Evolutionary conservation across 1,284 basidiomycete genomes (phyloP).

Genomic region (Naganishia sp.): DNA sequence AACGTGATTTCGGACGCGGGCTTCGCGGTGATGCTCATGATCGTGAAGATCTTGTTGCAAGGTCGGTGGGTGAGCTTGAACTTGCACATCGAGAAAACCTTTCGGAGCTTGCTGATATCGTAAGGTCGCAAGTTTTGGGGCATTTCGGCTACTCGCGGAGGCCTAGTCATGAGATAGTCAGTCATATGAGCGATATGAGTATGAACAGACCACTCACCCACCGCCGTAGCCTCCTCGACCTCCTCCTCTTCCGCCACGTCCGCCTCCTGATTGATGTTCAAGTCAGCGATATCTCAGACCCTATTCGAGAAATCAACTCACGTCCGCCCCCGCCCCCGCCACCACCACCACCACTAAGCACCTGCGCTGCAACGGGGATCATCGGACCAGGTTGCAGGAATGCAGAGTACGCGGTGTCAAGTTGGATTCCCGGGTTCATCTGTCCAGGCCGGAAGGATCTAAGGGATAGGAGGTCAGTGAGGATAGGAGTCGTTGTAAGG

Average conservation of each 20-base stretch:
- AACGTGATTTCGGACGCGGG: slow-evolving; percentile 46
- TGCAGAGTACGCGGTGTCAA: slow-evolving; percentile 53
- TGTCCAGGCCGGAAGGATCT: slow-evolving; percentile 48
- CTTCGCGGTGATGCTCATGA: slow-evolving; percentile 43
- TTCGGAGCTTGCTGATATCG: slow-evolving; percentile 45
- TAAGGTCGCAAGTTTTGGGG: slow-evolving; percentile 38
- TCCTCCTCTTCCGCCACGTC: slow-evolving; percentile 18
- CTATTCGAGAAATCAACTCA: background rate
- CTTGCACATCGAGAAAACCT: slow-evolving; percentile 40
- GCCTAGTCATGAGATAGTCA: too few relatives aligned
- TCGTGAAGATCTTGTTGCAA: slow-evolving; percentile 38
- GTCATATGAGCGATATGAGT: slow-evolving; percentile 24
- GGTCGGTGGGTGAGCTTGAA: slow-evolving; percentile 41
- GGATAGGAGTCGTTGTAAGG: background rate
- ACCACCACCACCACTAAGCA: slow-evolving; percentile 44
- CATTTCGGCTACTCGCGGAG: slow-evolving; percentile 29
- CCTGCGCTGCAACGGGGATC: slow-evolving; percentile 40
- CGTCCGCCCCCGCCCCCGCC: slow-evolving; percentile 41
- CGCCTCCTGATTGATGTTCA: slow-evolving; percentile 2
- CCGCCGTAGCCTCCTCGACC: slow-evolving; percentile 34
- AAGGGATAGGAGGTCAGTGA: slow-evolving; percentile 3
- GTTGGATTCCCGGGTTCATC: slow-evolving; percentile 43
- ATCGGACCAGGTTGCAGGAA: slow-evolving; percentile 49
- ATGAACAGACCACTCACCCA: slow-evolving; percentile 32
- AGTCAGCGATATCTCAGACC: background rate